Evolutionary conservation across 257 asterid species (phyloP).

Genomic region (Gentiana straminea): DNA sequence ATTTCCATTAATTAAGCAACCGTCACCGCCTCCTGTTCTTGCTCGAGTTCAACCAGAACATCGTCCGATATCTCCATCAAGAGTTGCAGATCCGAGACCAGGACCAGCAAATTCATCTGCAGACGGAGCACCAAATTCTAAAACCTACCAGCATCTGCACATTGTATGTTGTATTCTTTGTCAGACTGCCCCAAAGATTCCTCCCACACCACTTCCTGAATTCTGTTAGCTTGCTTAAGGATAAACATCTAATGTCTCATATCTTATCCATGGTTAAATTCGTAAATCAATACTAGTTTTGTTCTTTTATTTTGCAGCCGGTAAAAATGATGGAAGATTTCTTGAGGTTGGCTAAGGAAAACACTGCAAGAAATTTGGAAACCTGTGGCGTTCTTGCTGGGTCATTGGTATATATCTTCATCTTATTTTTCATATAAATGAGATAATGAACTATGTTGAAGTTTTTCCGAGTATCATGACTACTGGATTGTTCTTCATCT

Average conservation of each 20-base stretch:
- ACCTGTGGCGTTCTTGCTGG: constrained; percentile 98
- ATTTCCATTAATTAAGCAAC: constrained; percentile 59
- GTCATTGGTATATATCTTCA: constrained; percentile 52
- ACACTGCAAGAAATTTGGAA: constrained; percentile 70
- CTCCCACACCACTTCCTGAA: background rate
- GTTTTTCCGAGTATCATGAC: constrained; percentile 1
- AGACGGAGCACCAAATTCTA: constrained; percentile 46
- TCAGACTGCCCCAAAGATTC: background rate
- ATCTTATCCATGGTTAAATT: no score
- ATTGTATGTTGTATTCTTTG: constrained; percentile 51
- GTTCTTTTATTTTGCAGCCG: constrained; percentile 47
- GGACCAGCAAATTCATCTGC: constrained; percentile 61
- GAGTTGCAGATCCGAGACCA: constrained; percentile 95
- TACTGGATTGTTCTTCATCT: constrained; percentile 18
- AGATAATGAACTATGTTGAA: background rate
- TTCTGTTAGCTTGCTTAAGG: no score
- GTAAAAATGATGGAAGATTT: constrained; percentile 85
- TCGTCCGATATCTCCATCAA: constrained; percentile 66
- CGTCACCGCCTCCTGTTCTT: constrained; percentile 90
- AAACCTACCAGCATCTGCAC: constrained; percentile 77
- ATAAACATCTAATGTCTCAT: background rate
- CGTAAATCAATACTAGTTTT: background rate
- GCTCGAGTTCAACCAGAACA: constrained; percentile 62
- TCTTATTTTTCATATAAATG: constrained; percentile 2
- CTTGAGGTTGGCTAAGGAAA: constrained; percentile 70